Evolutionary conservation across 225 moss, liverwort and hornwort species (phyloP), one percentile per base, ranked within the genome.

Genomic region (Physcomitrium patens): DNA sequence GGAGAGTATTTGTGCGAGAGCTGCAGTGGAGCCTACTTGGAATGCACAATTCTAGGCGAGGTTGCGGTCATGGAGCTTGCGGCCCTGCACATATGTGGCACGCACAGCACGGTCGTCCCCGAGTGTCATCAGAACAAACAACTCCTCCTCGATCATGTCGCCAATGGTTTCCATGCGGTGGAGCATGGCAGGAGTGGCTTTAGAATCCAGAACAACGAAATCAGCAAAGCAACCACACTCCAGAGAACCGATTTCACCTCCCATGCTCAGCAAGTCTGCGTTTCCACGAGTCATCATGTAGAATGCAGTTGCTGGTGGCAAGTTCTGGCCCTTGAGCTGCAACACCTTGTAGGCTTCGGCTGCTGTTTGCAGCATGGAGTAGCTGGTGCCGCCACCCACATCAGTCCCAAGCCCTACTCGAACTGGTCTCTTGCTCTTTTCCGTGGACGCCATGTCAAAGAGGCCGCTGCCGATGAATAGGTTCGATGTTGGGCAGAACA

Each of bases 251-350:
- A 86, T 82, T 41, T 86, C 86, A 9, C 58, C 86, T n/a, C 9
- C 73, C 82, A 86, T 76, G 71, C 77, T 80, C 50, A 86, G 10
- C 1, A 78, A 79, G 46, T 68, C 86, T 1, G 82, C 86, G 12
- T 86, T 86, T 41, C 86, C 86, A 8, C 76, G 77, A 10, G 86
- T 86, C 82, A 86, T 86, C 86, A 86, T 82, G 44, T 79, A 76
- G 52, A 86, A 86, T 1, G 86, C 86, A 37, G 46, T 24, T 9
- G 67, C 16, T 14, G 82, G 42, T 5, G 79, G 51, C 9, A 80
- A 44, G n/a, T 82, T 79, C 79, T 86, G 86, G 20, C 57, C 67
- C 67, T 80, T 70, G 1, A 86, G 67, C 70, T 86, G 86, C 61
- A 77, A n/a, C 70, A 86, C 86, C 45, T 86, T 86, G 76, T 86